These are phyloP conservation scores for Piromyces finnis DNA, from an alignment of 192 early-diverging fungal species.

Conservation along the genomic window DNA sequence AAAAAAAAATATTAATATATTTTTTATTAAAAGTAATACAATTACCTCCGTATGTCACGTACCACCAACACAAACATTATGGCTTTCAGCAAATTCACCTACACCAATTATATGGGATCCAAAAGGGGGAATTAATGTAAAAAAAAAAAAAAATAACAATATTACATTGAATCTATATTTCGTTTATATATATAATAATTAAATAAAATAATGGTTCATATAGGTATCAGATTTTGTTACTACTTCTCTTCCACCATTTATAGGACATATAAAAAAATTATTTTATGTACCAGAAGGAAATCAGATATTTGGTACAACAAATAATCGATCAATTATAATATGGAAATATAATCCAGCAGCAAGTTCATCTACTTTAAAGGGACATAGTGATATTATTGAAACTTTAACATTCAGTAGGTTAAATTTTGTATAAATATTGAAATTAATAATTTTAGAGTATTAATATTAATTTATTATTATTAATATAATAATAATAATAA, in stretches of 20 bases:
- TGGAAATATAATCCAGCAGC: slow-evolving; percentile 35
- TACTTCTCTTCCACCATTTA: slow-evolving; percentile 10
- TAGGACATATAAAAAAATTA: slow-evolving; percentile 20
- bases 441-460: too few relatives aligned
- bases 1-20: too few relatives aligned
- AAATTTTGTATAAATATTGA: too few relatives aligned
- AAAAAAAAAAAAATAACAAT: neutral
- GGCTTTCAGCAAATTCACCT: slow-evolving; percentile 30
- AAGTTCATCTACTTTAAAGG: slow-evolving; percentile 22
- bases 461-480: too few relatives aligned
- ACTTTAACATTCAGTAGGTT: slow-evolving; percentile 26
- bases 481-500: neutral
- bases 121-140: slow-evolving; percentile 32
- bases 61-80: slow-evolving; percentile 30
- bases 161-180: too few relatives aligned
- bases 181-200: too few relatives aligned
- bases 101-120: slow-evolving; percentile 32
- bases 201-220: too few relatives aligned
- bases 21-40: slow-evolving; percentile 22
- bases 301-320: slow-evolving; percentile 26
- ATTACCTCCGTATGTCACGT: slow-evolving; percentile 35
- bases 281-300: slow-evolving; percentile 26
- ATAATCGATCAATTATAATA: slow-evolving; percentile 15
- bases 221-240: slow-evolving; percentile 36
- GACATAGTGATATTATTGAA: slow-evolving; percentile 32